These are phyloP conservation scores for Casuarina glauca DNA, from an alignment of 306 rosid genomes.

Conservation along the genomic window DNA sequence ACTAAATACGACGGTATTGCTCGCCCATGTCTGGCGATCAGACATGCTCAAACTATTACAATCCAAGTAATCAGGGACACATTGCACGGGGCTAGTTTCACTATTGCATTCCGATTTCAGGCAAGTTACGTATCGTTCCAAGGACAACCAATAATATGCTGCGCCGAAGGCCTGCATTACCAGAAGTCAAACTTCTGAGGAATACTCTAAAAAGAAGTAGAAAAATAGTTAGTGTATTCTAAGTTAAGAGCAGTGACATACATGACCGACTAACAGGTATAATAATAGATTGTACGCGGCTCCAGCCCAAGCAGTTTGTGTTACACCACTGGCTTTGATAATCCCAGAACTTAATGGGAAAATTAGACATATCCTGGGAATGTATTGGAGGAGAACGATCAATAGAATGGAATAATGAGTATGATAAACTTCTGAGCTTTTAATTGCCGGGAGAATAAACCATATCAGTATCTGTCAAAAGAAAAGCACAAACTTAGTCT, in stretches of 20 bases:
- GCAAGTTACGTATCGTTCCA: conserved; percentile 74
- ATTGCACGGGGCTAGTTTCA: conserved; percentile 49
- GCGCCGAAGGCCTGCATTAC: conserved; percentile 76
- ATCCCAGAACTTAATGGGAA: conserved; percentile 88
- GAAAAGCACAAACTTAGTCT: conserved; percentile 13
- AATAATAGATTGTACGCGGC: conserved; percentile 93
- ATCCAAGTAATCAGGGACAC: conserved; percentile 37
- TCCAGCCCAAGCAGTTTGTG: conserved; percentile 97
- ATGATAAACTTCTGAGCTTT: conserved; percentile 69
- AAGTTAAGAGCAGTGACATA: conserved; percentile 30
- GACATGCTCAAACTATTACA: conserved; percentile 46
- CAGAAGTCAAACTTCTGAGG: conserved; percentile 14
- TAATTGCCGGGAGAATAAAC: conserved; percentile 83
- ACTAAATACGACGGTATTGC: conserved; percentile 57
- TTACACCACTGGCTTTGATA: conserved; percentile 80
- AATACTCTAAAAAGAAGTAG: neutral
- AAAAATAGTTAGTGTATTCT: neutral
- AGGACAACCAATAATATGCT: conserved; percentile 80
- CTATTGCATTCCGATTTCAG: conserved; percentile 73
- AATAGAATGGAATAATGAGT: conserved; percentile 72
- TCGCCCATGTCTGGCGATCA: conserved; percentile 56
- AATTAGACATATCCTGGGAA: conserved; percentile 68
- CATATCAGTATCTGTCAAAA: conserved; percentile 77
- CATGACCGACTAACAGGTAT: conserved; percentile 95
- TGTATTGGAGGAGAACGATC: conserved; percentile 40